These are phyloP conservation scores for Aspergillus latus DNA, from an alignment of 2,329 filamentous ascomycete genomes.

Conservation along the genomic window DNA sequence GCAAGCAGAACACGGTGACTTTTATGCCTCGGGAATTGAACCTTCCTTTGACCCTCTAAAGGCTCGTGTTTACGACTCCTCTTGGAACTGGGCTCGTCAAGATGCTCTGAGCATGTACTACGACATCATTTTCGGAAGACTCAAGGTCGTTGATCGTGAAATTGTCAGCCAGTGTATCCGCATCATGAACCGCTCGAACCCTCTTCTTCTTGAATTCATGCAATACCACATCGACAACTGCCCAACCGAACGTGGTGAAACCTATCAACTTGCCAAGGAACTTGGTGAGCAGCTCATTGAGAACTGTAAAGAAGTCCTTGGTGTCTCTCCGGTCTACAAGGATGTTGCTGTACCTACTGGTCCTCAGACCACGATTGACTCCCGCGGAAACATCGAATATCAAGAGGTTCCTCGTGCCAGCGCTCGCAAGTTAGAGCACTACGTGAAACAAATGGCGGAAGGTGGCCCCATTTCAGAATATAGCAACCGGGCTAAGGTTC, in stretches of 20 bases:
- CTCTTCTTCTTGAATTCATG: constrained; percentile 95
- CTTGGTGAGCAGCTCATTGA: constrained; percentile 91
- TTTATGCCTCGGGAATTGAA: neutral
- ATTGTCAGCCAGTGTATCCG: constrained; percentile 98
- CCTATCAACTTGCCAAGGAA: constrained; percentile 95
- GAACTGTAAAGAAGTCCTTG: constrained; percentile 94
- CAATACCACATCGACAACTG: constrained; percentile 99
- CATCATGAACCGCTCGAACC: constrained; percentile 99
- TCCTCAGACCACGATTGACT: constrained; percentile 87
- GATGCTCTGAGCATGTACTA: constrained; percentile 98
- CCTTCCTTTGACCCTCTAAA: neutral
- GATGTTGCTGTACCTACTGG: constrained; percentile 91
- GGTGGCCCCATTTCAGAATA: constrained; percentile 99
- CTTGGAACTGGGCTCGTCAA: constrained; percentile 12
- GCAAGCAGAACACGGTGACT: neutral
- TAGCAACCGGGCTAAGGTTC: constrained; percentile 95
- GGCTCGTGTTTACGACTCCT: neutral
- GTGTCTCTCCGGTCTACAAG: constrained; percentile 85
- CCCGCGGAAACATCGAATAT: constrained; percentile 88
- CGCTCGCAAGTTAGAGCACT: constrained; percentile 96
- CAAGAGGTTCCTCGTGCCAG: constrained; percentile 82
- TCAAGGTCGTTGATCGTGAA: constrained; percentile 90
- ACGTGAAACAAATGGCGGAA: constrained; percentile 97
- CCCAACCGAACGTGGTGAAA: constrained; percentile 93
- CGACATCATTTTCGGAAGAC: constrained; percentile 95